Conservation (phyloP, 805 yeast genomes). For the Candida boleticola region DNA sequence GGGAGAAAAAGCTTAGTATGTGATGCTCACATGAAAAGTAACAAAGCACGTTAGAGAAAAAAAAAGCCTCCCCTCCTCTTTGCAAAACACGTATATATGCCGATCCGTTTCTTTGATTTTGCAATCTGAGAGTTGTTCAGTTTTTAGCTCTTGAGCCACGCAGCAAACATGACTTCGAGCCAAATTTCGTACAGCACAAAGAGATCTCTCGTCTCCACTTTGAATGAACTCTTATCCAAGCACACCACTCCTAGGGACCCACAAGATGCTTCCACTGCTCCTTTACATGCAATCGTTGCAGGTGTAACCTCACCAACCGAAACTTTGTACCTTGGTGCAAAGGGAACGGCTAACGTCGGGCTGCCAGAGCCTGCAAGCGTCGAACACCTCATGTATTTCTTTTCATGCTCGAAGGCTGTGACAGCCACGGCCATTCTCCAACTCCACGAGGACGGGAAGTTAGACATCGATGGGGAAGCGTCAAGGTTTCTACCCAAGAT, state of each 20-base stretch:
- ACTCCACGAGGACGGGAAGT: constrained; percentile 28
- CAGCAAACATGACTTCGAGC: not conserved
- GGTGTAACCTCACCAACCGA: constrained; percentile 25
- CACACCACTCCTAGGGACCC: not conserved
- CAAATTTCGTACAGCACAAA: not conserved
- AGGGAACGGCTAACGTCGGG: constrained; percentile 19
- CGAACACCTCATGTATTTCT: constrained; percentile 20
- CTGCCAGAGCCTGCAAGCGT: constrained; percentile 12
- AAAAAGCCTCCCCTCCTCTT: too few species aligned
- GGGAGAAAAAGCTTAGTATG: too few species aligned
- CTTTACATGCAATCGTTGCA: constrained; percentile 21
- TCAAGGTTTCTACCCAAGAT: constrained; percentile 30
- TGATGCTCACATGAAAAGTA: too few species aligned
- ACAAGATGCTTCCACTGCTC: not conserved
- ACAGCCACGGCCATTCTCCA: constrained; percentile 36
- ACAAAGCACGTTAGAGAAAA: too few species aligned
- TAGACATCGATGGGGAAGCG: constrained; percentile 35
- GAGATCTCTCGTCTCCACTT: not conserved
- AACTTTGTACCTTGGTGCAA: constrained; percentile 22
- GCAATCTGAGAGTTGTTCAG: too few species aligned
- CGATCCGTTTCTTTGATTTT: too few species aligned
- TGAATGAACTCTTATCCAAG: not conserved
- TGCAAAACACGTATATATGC: too few species aligned
- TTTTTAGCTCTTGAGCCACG: too few species aligned
- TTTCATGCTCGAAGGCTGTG: constrained; percentile 33